Percentiles rank a stretch among this genome's conserved stretches.
These are phyloP conservation scores for Saccharomycopsis javanensis DNA, from an alignment of 805 yeast species.

Conservation along the genomic window DNA sequence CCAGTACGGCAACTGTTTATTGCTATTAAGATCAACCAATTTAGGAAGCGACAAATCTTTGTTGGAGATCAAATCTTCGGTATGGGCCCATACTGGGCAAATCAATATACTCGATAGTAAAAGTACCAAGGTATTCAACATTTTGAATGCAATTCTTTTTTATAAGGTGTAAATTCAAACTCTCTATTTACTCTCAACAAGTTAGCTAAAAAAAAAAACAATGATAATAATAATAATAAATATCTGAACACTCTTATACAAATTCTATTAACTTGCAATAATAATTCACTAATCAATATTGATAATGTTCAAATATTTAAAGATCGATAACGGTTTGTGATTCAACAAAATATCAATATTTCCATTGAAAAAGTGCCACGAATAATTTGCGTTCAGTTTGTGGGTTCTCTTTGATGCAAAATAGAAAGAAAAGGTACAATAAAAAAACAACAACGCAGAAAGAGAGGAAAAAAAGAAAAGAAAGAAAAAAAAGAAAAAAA, in stretches of 20 bases:
- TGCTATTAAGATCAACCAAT: constrained; percentile 10
- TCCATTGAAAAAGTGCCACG: constrained; percentile 1
- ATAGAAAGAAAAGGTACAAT: background rate
- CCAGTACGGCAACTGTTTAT: constrained; percentile 29
- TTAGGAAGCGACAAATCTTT: constrained; percentile 16
- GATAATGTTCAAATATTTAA: too few relatives aligned
- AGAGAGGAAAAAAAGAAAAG: background rate
- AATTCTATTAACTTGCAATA: background rate
- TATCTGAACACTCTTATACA: background rate
- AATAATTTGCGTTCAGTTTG: background rate
- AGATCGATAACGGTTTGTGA: too few relatives aligned
- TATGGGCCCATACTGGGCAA: background rate
- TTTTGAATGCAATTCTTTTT: background rate
- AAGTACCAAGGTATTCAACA: background rate
- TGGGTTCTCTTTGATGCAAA: background rate
- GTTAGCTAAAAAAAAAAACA: too few relatives aligned
- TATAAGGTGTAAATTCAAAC: too few relatives aligned
- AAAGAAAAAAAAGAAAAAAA: background rate
- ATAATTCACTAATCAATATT: background rate
- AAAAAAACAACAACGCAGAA: background rate
- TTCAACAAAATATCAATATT: too few relatives aligned
- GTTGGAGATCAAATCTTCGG: constrained; percentile 1
- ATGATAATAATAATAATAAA: too few relatives aligned
- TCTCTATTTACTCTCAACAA: too few relatives aligned
- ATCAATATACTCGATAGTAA: background rate